Conservation (phyloP, 371 early-diverging fungal species). For the Entomophthora muscae region DNA sequence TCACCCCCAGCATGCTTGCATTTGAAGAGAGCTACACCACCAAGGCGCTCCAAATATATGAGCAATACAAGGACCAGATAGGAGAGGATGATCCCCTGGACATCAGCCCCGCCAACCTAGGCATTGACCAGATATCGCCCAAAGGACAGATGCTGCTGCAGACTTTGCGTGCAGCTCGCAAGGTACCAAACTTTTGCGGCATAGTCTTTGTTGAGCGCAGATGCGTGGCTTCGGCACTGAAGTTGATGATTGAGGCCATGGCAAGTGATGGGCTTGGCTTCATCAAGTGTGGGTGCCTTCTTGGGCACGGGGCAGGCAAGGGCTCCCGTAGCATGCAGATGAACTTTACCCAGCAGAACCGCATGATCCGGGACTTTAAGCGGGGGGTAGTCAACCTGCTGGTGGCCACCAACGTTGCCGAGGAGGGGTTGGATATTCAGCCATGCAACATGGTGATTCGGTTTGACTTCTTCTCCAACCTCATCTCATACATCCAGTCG, state of each 20-base stretch:
- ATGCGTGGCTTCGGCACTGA: conserved; percentile 45
- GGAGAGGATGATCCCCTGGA: neutral
- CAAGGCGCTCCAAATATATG: conserved; percentile 13
- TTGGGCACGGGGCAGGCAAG: conserved; percentile 42
- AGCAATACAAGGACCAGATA: conserved; percentile 9
- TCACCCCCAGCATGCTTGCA: conserved; percentile 9
- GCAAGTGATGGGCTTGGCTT: conserved; percentile 16
- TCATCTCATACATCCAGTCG: conserved; percentile 74
- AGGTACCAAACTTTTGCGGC: conserved; percentile 37
- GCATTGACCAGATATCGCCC: conserved; percentile 24
- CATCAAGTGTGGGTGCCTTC: conserved; percentile 32
- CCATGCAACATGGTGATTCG: conserved; percentile 84
- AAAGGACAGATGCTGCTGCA: conserved; percentile 37
- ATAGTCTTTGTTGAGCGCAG: conserved; percentile 70
- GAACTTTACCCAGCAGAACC: conserved; percentile 37
- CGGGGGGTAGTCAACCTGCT: conserved; percentile 50
- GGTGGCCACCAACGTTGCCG: conserved; percentile 87
- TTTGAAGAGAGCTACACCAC: conserved; percentile 9
- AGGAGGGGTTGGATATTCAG: conserved; percentile 94
- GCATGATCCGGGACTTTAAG: conserved; percentile 45
- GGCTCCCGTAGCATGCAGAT: conserved; percentile 32
- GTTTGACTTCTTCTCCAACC: conserved; percentile 60
- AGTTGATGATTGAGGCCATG: conserved; percentile 24
- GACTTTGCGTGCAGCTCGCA: conserved; percentile 23
- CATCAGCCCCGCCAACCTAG: conserved; percentile 15